Percentiles rank a stretch among this genome's conserved stretches.
Conservation (phyloP, 2,329 filamentous ascomycete genomes). For the Cadophora luteo-olivacea region DNA sequence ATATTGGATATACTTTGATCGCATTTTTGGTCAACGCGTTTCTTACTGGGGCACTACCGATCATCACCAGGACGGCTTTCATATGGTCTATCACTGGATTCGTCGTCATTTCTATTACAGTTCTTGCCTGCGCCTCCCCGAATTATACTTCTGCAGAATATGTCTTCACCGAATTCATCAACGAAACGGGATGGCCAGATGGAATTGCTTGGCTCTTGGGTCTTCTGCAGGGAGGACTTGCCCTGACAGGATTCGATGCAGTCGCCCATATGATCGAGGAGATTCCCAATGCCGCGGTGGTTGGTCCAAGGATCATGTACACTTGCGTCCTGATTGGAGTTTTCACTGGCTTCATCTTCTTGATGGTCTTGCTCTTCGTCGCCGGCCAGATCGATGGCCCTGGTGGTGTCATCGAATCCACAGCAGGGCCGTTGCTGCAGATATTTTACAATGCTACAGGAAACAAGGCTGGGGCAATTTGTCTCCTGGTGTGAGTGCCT, state of each 20-base stretch:
- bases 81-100: constrained; percentile 61
- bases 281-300: constrained; percentile 55
- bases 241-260: constrained; percentile 54
- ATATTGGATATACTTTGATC: constrained; percentile 55
- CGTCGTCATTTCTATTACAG: constrained; percentile 56
- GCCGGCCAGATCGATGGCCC: constrained; percentile 38
- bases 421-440: constrained; percentile 56
- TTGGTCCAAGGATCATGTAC: constrained; percentile 58
- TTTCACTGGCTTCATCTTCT: constrained; percentile 54
- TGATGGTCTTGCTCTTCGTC: constrained; percentile 47
- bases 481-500: constrained; percentile 37
- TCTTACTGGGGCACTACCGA: constrained; percentile 55
- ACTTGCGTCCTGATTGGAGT: constrained; percentile 56
- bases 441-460: constrained; percentile 56
- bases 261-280: constrained; percentile 58
- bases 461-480: constrained; percentile 45
- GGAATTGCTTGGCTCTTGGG: constrained; percentile 59
- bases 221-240: constrained; percentile 58
- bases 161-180: constrained; percentile 61
- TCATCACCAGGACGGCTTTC: constrained; percentile 55
- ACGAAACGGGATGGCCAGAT: constrained; percentile 57
- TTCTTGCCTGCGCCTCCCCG: constrained; percentile 57
- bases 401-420: constrained; percentile 52
- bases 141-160: constrained; percentile 59
- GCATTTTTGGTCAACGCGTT: constrained; percentile 56